A percentile compares a stretch with the other conserved stretches of the same genome.
These are phyloP conservation scores for Verticillium klebahnii DNA, from an alignment of 2,329 filamentous ascomycete species.

Conservation along the genomic window DNA sequence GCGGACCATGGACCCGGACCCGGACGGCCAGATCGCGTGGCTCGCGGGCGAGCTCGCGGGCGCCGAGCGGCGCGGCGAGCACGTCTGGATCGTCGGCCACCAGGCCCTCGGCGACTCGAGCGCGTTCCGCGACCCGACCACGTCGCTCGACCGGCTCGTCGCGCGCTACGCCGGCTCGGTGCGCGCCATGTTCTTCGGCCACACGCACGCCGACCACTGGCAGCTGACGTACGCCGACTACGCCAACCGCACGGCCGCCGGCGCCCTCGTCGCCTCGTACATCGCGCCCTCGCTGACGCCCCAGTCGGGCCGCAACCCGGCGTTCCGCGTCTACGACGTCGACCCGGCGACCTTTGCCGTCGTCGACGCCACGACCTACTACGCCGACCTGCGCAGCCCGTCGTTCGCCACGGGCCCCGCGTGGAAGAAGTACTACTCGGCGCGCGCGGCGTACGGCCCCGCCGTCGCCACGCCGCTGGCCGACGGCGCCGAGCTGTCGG, in stretches of 20 bases:
- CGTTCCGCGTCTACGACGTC: constrained; percentile 55
- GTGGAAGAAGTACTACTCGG: constrained; percentile 55
- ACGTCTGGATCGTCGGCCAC: constrained; percentile 54
- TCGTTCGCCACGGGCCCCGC: constrained; percentile 40
- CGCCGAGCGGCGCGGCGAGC: constrained; percentile 45
- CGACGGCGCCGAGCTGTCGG: constrained; percentile 41
- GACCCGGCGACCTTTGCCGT: constrained; percentile 53
- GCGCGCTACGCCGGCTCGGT: constrained; percentile 50
- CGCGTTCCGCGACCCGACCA: constrained; percentile 46
- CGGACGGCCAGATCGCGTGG: constrained; percentile 48
- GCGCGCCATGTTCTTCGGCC: constrained; percentile 51
- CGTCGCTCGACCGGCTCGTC: constrained; percentile 49
- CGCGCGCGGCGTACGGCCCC: constrained; percentile 47
- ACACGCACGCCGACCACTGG: constrained; percentile 54
- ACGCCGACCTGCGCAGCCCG: constrained; percentile 42
- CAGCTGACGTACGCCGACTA: constrained; percentile 50
- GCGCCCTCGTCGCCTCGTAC: constrained; percentile 47
- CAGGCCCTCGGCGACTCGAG: constrained; percentile 48
- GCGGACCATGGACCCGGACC: constrained; percentile 44
- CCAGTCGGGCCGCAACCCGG: constrained; percentile 44
- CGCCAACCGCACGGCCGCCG: constrained; percentile 29
- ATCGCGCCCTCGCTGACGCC: constrained; percentile 51
- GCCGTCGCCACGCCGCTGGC: constrained; percentile 32
- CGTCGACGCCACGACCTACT: constrained; percentile 49
- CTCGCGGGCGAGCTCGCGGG: constrained; percentile 47